phyloP scores from a whole-genome alignment of 129 eudicot species.

The Apium graveolens region DNA sequence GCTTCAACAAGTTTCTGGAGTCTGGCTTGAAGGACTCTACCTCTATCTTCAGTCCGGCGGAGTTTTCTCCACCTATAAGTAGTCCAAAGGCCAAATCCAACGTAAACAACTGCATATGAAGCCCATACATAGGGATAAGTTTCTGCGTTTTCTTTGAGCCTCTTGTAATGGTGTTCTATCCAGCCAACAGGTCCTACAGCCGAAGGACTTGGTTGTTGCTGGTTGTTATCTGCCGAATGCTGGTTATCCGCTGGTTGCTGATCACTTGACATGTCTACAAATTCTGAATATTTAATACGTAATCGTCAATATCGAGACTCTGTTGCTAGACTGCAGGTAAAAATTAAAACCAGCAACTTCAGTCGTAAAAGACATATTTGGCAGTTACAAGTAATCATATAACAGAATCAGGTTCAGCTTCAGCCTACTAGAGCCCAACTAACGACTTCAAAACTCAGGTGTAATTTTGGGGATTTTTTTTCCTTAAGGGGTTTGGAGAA shows the following conservation, averaged over 20 bases:
- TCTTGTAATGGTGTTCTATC: slow-evolving; percentile 42
- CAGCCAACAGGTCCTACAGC: slow-evolving; percentile 36
- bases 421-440: background rate
- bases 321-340: background rate
- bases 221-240: slow-evolving; percentile 17
- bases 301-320: background rate
- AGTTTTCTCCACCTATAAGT: slow-evolving; percentile 78
- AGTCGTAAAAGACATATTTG: too few species aligned
- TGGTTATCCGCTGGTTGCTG: slow-evolving; percentile 15
- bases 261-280: slow-evolving; percentile 30
- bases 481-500: background rate
- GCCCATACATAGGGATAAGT: slow-evolving; percentile 95
- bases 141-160: slow-evolving; percentile 68
- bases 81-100: slow-evolving; percentile 78
- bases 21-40: slow-evolving; percentile 72
- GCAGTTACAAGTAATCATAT: background rate
- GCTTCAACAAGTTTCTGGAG: slow-evolving; percentile 57
- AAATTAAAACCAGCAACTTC: background rate
- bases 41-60: slow-evolving; percentile 65
- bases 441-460: background rate
- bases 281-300: background rate
- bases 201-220: slow-evolving; percentile 20
- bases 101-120: slow-evolving; percentile 67
- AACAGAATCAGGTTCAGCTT: background rate
- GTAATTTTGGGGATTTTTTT: too few species aligned